Base-by-base conservation (phyloP, 2,329 filamentous ascomycete species). In the Aspergillus felis region DNA sequence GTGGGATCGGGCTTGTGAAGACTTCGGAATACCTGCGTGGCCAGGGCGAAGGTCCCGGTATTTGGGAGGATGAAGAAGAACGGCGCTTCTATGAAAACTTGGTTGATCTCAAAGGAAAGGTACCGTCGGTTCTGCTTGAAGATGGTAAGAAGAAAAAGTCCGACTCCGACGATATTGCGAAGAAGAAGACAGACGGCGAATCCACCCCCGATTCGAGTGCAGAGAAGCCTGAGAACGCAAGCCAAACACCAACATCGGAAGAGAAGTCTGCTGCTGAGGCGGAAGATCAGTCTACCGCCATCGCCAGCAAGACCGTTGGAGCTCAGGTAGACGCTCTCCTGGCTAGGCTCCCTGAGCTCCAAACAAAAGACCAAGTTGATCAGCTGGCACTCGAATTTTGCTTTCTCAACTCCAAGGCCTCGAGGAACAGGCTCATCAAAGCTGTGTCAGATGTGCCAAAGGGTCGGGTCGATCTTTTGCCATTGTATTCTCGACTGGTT, bases 21-120 rank as follows among this genome's bases (percentile, higher is more conserved):
- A 89, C 92, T 10, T 91, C 91, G 0, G 93, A 97, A 66, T 97
- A 97, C 68, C 81, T 97, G 42, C 89, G 91, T 41, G 92, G 92
- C 12, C 90, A 95, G 71, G 89, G 88, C 24, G 93, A 97, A 58
- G 92, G 92, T 22, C 85, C 92, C 25, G 94, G 94, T 0, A 97
- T 99, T 61, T 99, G 94, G 94, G 92, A 97, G 77, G 94, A 99
- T 66, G 94, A 99, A 70, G 94, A 99, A 55, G 93, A 99, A 75
- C 87, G 94, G 58, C 90, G 94, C 59, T 99, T 99, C 73, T 99
- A 99, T 76, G 94, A 99, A 78, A 97, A 97, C 63, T 76, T 99
- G 10, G 89, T 96, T 12, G 94, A 99, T 70, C 79, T 99, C 17
- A 96, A 95, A 71, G 94, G 95, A 65, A 95, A 96, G 66, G 94